Conservation (phyloP, 2,329 filamentous ascomycete genomes). For the Zasmidium angulare region DNA sequence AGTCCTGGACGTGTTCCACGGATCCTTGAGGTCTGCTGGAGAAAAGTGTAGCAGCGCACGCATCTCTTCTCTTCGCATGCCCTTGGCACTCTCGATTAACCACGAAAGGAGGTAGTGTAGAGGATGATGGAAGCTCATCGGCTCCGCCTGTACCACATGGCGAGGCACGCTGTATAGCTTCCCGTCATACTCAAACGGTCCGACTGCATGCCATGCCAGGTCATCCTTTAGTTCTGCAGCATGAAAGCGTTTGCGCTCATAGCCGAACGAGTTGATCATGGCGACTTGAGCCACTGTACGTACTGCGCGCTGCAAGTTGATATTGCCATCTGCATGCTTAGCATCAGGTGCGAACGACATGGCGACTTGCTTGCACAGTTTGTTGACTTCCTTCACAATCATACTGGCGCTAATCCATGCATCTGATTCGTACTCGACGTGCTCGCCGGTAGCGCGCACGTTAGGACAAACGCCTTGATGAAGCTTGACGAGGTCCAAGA, state of each 20-base stretch:
- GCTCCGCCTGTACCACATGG: constrained; percentile 83
- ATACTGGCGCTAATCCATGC: constrained; percentile 96
- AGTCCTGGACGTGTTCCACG: constrained; percentile 28
- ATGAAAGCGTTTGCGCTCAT: constrained; percentile 82
- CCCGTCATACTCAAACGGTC: constrained; percentile 68
- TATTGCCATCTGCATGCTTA: constrained; percentile 49
- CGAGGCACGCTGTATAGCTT: constrained; percentile 66
- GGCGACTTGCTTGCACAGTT: constrained; percentile 82
- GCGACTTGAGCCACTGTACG: constrained; percentile 75
- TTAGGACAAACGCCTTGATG: constrained; percentile 98
- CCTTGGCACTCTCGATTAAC: constrained; percentile 86
- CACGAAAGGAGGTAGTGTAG: constrained; percentile 95
- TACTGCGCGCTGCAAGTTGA: constrained; percentile 69
- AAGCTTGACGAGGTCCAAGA: constrained; percentile 90
- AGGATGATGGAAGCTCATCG: constrained; percentile 96
- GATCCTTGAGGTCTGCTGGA: constrained; percentile 62
- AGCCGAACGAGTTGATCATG: constrained; percentile 84
- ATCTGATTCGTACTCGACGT: constrained; percentile 97
- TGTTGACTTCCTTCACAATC: constrained; percentile 92
- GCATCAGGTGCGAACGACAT: constrained; percentile 76
- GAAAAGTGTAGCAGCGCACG: constrained; percentile 70
- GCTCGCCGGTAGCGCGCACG: constrained; percentile 84
- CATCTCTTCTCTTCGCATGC: constrained; percentile 67
- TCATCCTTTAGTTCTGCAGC: constrained; percentile 86
- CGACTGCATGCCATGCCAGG: constrained; percentile 75